phyloP scores from a whole-genome alignment of 495 filamentous ascomycete species.

The Entonaema liquescens region DNA sequence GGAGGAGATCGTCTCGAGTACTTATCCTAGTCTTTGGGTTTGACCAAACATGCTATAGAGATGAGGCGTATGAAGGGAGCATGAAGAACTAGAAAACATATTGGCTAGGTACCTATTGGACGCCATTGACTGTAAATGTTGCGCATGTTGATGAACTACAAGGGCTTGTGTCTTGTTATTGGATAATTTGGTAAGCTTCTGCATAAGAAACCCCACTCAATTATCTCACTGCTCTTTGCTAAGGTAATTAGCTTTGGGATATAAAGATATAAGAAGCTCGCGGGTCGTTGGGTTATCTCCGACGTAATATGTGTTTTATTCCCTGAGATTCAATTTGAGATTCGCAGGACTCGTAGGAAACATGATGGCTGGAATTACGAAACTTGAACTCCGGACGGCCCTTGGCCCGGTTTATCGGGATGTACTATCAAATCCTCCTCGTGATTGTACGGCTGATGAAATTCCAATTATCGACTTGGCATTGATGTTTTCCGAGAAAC shows the following conservation, averaged over 20 bases:
- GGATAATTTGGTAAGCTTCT: neutral
- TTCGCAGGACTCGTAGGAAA: neutral
- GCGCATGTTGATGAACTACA: neutral
- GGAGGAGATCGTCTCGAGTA: conserved; percentile 27
- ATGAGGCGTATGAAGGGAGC: neutral
- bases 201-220: conserved; percentile 25
- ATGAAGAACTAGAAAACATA: neutral
- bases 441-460: conserved; percentile 59
- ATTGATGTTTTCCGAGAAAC: conserved; percentile 49
- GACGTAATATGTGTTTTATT: neutral
- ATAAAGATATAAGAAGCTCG: conserved; percentile 12
- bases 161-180: conserved; percentile 18
- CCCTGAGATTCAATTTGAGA: neutral
- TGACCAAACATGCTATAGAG: neutral
- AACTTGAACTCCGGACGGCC: conserved; percentile 52
- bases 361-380: conserved; percentile 42
- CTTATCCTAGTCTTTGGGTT: neutral
- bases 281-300: neutral
- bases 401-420: conserved; percentile 53
- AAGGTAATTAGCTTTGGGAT: neutral
- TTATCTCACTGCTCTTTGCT: conserved; percentile 15
- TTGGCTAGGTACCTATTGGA: neutral
- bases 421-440: conserved; percentile 48
- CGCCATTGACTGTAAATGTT: neutral
- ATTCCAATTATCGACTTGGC: conserved; percentile 64